Conservation (phyloP, 164 flowering plant species). For the Tinospora cordifolia region DNA sequence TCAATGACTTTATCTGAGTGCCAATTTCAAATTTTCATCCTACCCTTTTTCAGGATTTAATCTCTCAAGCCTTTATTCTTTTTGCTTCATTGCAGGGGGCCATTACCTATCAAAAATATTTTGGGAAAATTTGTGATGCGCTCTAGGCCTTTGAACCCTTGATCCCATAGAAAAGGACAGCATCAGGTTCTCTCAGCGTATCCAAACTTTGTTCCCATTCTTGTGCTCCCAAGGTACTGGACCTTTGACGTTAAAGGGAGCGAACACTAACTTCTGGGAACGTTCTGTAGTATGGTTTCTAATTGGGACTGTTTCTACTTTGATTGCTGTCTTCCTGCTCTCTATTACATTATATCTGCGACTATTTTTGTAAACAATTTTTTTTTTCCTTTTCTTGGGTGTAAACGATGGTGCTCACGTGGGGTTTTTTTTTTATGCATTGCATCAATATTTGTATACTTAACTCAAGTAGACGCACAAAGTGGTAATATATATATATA, state of each 20-base stretch:
- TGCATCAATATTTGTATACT: no score
- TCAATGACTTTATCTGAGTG: background rate
- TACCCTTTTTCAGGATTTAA: no score
- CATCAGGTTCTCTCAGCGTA: background rate
- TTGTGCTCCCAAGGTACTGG: background rate
- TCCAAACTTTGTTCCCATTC: background rate
- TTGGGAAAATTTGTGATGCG: conserved; percentile 29
- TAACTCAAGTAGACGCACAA: no score
- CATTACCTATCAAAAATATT: conserved; percentile 42
- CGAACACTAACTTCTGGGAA: background rate
- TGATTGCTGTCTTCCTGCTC: background rate
- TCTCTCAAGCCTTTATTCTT: background rate
- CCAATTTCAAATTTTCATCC: background rate
- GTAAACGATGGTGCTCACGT: no score
- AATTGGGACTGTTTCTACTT: no score
- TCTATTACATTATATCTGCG: no score
- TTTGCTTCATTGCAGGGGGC: conserved; percentile 34
- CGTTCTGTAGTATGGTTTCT: background rate
- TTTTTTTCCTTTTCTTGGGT: no score
- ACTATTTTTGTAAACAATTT: no score
- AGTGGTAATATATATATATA: no score
- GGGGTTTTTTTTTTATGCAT: no score
- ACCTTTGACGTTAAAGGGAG: background rate
- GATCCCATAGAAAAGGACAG: background rate
- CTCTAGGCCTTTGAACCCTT: background rate